Percentiles rank a stretch among this genome's conserved stretches.
Conservation (phyloP, 768 basidiomycete species). For the Coprinopsis strossmayeri region DNA sequence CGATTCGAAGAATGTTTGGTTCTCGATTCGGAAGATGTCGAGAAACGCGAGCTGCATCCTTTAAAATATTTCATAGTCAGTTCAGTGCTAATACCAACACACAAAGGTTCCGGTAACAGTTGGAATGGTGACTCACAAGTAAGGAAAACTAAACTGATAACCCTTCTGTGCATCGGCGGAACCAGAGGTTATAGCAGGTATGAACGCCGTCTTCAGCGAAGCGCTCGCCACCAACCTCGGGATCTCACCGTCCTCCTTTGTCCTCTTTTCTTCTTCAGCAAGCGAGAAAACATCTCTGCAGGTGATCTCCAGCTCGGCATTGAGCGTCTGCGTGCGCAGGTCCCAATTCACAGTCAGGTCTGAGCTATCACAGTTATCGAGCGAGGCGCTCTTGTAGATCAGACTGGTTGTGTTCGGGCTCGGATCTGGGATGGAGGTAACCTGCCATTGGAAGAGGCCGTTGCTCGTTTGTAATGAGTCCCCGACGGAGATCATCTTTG, state of each 20-base stretch:
- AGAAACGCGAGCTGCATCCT: not conserved
- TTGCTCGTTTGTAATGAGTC: not conserved
- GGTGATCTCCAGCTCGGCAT: not conserved
- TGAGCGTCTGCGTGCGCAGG: not conserved
- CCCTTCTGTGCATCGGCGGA: not conserved
- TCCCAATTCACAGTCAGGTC: not conserved
- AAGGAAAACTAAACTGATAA: not conserved
- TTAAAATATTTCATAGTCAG: not conserved
- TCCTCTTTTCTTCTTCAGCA: not conserved
- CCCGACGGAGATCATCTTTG: not conserved
- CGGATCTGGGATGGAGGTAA: not conserved
- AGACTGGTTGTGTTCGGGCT: not conserved
- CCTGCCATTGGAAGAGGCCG: not conserved
- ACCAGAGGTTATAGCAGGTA: not conserved
- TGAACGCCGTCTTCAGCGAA: not conserved
- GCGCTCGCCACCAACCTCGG: not conserved
- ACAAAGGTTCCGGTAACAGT: no score
- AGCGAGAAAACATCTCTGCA: not conserved
- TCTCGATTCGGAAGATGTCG: not conserved
- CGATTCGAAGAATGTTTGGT: not conserved
- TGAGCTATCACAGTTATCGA: not conserved
- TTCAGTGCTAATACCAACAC: not conserved
- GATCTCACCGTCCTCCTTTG: not conserved
- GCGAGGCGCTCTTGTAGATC: not conserved
- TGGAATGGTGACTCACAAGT: no score